phyloP scores from a whole-genome alignment of 495 filamentous ascomycete species.

The Cudoniella acicularis region DNA sequence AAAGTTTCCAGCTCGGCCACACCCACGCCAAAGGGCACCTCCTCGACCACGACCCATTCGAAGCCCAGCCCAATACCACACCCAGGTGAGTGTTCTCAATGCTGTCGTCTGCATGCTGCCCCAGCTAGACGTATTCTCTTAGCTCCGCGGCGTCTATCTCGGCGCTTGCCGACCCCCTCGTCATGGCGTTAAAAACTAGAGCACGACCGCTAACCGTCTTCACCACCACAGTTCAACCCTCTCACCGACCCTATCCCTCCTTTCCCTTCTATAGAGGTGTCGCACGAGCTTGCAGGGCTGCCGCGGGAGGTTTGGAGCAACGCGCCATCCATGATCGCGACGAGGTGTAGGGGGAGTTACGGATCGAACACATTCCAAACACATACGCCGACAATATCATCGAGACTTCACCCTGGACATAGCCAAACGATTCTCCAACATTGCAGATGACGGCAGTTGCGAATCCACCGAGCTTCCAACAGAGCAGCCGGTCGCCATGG shows the following conservation, averaged over 20 bases:
- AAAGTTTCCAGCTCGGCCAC: constrained; percentile 23
- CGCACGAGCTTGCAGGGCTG: background rate
- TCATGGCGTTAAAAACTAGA: constrained; percentile 16
- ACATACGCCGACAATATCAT: constrained; percentile 18
- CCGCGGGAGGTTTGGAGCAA: constrained; percentile 5
- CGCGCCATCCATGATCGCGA: constrained; percentile 12
- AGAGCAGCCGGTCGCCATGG: constrained; percentile 60
- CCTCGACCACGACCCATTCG: constrained; percentile 16
- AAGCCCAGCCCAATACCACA: background rate
- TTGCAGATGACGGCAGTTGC: constrained; percentile 92
- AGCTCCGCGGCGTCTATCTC: background rate
- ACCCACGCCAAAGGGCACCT: constrained; percentile 14
- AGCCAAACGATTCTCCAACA: constrained; percentile 22
- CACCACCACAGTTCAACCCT: constrained; percentile 11
- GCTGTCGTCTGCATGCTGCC: background rate
- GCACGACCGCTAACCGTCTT: constrained; percentile 13
- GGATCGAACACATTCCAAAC: constrained; percentile 6
- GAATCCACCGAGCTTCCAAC: constrained; percentile 83
- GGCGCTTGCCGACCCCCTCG: constrained; percentile 7
- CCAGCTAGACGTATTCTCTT: background rate
- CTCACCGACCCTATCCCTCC: background rate
- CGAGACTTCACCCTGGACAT: constrained; percentile 12
- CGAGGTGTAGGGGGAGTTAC: constrained; percentile 17
- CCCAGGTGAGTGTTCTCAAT: constrained; percentile 15
- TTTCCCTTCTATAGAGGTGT: background rate